Conservation (phyloP, 2,329 filamentous ascomycete genomes). For the Arachnomyces sp. region DNA sequence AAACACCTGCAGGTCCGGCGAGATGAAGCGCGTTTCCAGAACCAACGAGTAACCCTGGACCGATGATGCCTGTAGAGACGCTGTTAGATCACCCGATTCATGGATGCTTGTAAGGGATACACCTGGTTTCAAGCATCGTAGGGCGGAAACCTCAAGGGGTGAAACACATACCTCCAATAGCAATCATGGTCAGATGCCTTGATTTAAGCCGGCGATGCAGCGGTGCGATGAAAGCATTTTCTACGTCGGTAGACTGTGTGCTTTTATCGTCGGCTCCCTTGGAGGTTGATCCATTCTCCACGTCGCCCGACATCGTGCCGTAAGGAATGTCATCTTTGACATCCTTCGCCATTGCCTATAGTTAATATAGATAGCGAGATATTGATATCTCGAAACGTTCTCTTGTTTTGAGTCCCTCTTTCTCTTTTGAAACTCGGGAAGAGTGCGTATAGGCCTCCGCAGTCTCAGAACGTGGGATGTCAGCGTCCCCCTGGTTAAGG, state of each 20-base stretch:
- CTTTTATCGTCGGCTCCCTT: too few species aligned
- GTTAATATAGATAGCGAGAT: too few species aligned
- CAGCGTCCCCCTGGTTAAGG: too few species aligned
- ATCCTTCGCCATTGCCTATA: too few species aligned
- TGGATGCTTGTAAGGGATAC: neutral
- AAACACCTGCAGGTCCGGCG: constrained; percentile 62
- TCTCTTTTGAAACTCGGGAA: too few species aligned
- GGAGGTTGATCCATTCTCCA: too few species aligned
- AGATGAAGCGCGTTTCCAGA: constrained; percentile 60
- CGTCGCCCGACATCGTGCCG: too few species aligned
- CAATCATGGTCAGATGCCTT: constrained; percentile 60
- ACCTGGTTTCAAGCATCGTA: neutral
- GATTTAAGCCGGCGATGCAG: constrained; percentile 45
- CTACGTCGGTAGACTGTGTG: neutral
- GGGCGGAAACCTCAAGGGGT: constrained; percentile 34
- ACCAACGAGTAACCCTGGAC: constrained; percentile 65
- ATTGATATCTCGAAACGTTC: too few species aligned
- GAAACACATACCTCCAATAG: constrained; percentile 57
- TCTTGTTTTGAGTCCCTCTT: too few species aligned
- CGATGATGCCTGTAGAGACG: constrained; percentile 47
- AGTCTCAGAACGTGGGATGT: too few species aligned
- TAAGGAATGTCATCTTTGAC: too few species aligned
- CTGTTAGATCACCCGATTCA: neutral
- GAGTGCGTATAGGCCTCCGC: too few species aligned
- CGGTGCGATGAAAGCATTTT: constrained; percentile 17